Conservation (phyloP, 495 filamentous ascomycete species). For the Pseudoneurospora amorphoporcata region DNA sequence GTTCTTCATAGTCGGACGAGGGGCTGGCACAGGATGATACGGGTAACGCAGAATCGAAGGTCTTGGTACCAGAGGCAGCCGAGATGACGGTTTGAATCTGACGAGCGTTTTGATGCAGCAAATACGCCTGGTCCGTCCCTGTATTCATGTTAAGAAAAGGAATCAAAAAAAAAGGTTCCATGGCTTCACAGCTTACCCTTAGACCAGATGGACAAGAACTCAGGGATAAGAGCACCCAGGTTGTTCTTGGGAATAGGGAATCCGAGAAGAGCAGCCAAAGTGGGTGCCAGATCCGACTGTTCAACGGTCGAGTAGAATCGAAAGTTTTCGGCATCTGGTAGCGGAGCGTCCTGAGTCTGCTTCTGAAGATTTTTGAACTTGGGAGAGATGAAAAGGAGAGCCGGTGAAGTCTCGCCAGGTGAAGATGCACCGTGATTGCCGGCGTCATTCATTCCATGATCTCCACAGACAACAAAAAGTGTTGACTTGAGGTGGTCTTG, state of each 20-base stretch:
- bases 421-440: slow-evolving; percentile 94
- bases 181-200: slow-evolving; percentile 26
- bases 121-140: slow-evolving; percentile 49
- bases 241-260: slow-evolving; percentile 90
- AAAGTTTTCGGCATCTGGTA: slow-evolving; percentile 46
- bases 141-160: slow-evolving; percentile 4
- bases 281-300: slow-evolving; percentile 88
- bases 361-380: slow-evolving; percentile 52
- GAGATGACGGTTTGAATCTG: slow-evolving; percentile 68
- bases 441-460: slow-evolving; percentile 98
- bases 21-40: slow-evolving; percentile 33
- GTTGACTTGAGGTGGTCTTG: slow-evolving; percentile 62
- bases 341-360: slow-evolving; percentile 30
- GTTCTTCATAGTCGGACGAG: slow-evolving; percentile 41
- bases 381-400: slow-evolving; percentile 84
- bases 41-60: slow-evolving; percentile 33
- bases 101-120: slow-evolving; percentile 63
- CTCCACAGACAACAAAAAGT: slow-evolving; percentile 77
- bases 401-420: slow-evolving; percentile 85
- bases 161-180: background rate
- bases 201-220: slow-evolving; percentile 67
- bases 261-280: slow-evolving; percentile 76
- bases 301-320: slow-evolving; percentile 76
- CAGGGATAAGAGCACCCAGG: slow-evolving; percentile 74
- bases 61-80: slow-evolving; percentile 51